Evolutionary conservation across 306 rosid genomes (phyloP), one percentile per base, ranked within the genome.

Genomic region (Hippophae gyantsensis): DNA sequence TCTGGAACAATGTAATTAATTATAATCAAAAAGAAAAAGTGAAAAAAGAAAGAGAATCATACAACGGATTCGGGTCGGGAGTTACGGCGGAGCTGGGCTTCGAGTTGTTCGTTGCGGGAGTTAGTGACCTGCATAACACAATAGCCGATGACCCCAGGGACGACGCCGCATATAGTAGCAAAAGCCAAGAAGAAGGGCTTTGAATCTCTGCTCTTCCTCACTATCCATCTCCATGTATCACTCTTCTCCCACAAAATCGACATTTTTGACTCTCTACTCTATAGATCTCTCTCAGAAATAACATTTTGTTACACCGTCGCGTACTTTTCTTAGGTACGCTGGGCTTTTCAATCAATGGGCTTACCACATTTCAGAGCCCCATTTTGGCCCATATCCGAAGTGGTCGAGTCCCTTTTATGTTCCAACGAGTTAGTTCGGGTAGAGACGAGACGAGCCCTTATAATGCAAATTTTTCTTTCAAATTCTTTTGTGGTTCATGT

Each of bases 111-210:
- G 71, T 64, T 84, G 67, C 82, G 76, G 18, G 92, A 74, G 68
- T 75, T 87, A 41, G 95, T 92, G 57, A 63, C 10, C 59, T 80
- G 92, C 96, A 87, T 85, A 5, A 92, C 92, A 68, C 90, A 46
- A 65, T 81, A 92, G 64, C 95, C 95, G 38, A 87, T 81, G 5
- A 81, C 69, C 1, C 96, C 92, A 0, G 98, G 95, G 66, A 87
- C 84, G 66, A 87, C 76, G 71, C 95, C 95, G 79, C 95, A 87
- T 43, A 87, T 26, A 74, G 96, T 75, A 2, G 98, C 98, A 78
- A 92, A 92, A 1, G 95, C 75, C 13, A 85, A 10, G 79, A 85
- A 92, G 83, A 92, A 92, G 9, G 92, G 86, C 63, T 87, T 87
- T 0, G 96, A 92, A 42, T 92, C 98, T 48, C 87, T 78, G 52